phyloP scores from a whole-genome alignment of 2,329 filamentous ascomycete species.

The Fusarium sp. region DNA sequence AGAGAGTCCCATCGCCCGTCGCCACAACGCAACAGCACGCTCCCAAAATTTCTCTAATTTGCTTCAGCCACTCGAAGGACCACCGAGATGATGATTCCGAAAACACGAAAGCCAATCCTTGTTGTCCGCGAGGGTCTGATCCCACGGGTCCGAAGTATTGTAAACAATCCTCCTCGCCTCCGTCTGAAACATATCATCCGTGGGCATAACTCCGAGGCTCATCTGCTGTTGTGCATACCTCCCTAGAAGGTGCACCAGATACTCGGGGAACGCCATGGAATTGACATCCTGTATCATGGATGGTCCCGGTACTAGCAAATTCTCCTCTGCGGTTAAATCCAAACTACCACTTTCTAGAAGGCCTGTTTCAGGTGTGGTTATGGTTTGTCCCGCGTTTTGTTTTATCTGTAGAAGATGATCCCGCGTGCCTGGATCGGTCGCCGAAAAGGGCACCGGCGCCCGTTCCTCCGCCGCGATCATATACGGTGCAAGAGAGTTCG shows the following conservation, averaged over 20 bases:
- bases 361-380: background rate
- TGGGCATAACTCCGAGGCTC: constrained; percentile 38
- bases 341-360: fast-evolving
- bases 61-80: background rate
- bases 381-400: constrained; percentile 1
- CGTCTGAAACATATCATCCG: constrained; percentile 48
- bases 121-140: constrained; percentile 50
- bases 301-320: background rate
- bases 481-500: constrained; percentile 47
- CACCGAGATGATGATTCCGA: constrained; percentile 21
- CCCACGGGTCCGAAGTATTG: constrained; percentile 43
- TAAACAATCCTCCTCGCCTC: constrained; percentile 48
- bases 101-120: constrained; percentile 48
- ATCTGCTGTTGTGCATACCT: constrained; percentile 45
- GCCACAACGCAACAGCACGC: background rate
- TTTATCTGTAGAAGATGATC: constrained; percentile 44
- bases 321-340: background rate
- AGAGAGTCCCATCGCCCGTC: no score
- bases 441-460: constrained; percentile 48
- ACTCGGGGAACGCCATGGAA: constrained; percentile 29
- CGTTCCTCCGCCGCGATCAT: constrained; percentile 44
- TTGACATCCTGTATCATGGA: background rate
- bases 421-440: constrained; percentile 37
- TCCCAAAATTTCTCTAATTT: background rate
- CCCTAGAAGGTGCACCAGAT: constrained; percentile 38